Conservation (phyloP, 495 filamentous ascomycete genomes). For the Astrocystis sublimbata region DNA sequence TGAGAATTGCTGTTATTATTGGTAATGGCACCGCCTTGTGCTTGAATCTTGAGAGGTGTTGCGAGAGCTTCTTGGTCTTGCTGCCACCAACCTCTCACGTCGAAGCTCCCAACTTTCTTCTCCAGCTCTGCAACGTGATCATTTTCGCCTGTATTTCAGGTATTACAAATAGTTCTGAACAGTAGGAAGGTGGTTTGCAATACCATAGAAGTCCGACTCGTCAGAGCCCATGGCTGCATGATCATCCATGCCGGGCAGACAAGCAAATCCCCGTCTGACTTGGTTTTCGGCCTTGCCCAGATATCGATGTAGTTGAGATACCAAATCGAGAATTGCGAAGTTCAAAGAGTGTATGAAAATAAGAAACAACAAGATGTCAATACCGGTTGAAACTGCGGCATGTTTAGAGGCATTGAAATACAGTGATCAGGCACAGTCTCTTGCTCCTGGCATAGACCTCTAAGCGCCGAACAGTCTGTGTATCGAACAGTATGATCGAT, state of each 20-base stretch:
- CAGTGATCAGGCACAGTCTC: too few species aligned
- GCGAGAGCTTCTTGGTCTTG: conserved; percentile 30
- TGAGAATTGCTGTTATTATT: background rate
- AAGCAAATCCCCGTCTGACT: background rate
- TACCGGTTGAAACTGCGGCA: background rate
- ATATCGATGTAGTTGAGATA: background rate
- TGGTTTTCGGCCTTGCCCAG: background rate
- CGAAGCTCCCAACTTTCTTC: conserved; percentile 41
- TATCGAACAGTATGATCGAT: too few species aligned
- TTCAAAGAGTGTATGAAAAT: background rate
- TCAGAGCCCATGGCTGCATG: conserved; percentile 50
- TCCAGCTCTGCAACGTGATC: conserved; percentile 40
- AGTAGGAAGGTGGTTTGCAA: background rate
- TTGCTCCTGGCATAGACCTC: background rate
- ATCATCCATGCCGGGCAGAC: background rate
- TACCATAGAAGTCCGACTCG: conserved; percentile 75
- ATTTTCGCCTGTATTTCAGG: conserved; percentile 50
- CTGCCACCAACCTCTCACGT: conserved; percentile 51
- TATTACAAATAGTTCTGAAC: conserved; percentile 1
- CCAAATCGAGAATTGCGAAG: too few species aligned
- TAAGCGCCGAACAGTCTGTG: background rate
- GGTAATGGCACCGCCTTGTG: conserved; percentile 19
- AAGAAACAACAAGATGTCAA: background rate
- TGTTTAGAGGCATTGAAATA: background rate
- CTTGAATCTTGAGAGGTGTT: conserved; percentile 21